Evolutionary conservation across 495 filamentous ascomycete genomes (phyloP), one percentile per base, ranked within the genome.

Genomic region (Penicillium ochrochloron): DNA sequence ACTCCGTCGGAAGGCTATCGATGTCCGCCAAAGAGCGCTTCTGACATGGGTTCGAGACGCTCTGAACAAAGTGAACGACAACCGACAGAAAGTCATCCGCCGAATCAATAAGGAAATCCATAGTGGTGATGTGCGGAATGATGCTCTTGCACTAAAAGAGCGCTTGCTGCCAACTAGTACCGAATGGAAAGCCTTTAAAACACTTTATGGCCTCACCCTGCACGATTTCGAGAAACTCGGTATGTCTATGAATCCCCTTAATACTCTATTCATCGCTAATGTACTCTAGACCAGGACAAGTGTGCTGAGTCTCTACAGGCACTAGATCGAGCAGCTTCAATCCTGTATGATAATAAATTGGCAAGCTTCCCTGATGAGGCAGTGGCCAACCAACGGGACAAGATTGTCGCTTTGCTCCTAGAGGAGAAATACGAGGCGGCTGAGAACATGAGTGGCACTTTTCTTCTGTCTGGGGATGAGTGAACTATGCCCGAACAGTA

Each of bases 391-490:
- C 15, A 58, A 64, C 61, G 54, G 31, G 55, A 59, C 19, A 33
- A 64, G 19, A 12, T 53, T 64, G 61, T 64, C 44, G 46, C 54
- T 29, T 12, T 59, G 55, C 55, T 64, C 21, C 54, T 52, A 6
- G 55, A 64, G n/a, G 42, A 53, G 55, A 53, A 8, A 53, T 64
- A 52, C 51, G 61, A 59, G 59, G 61, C 59, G 55, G 61, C 61
- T 51, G 61, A 64, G 44, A 53, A 64, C 33, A 64, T 59, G 34
- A 59, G 54, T 55, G 59, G 44, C 37, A 64, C 46, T 58, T 58
- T 63, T 37, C 29, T 64, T 53, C n/a, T n/a, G n/a, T 56, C 6
- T n/a, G n/a, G n/a, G n/a, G n/a, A n/a, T n/a, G n/a, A n/a, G n/a
- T n/a, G n/a, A n/a, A 7, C 10, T 35, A 8, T 9, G 10, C 1